Evolutionary conservation across 768 basidiomycete species (phyloP).

Genomic region (Termitomyces sp.): DNA sequence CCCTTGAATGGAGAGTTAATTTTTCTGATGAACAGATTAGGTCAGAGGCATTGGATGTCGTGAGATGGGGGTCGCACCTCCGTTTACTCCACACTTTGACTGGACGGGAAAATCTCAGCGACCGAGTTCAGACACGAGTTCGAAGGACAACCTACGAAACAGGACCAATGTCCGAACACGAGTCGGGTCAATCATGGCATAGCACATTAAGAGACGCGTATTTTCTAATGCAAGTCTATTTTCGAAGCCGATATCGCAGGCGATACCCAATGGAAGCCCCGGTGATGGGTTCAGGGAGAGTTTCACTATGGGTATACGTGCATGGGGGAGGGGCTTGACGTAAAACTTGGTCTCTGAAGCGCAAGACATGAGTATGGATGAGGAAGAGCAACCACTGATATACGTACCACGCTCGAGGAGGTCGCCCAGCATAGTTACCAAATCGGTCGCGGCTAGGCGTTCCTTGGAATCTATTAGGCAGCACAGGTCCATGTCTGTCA

Average conservation of each 20-base stretch:
- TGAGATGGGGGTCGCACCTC: conserved; percentile 38
- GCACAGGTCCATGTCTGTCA: conserved; percentile 94
- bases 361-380: neutral
- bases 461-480: conserved; percentile 90
- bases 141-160: conserved; percentile 68
- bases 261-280: conserved; percentile 79
- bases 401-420: conserved; percentile 85
- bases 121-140: conserved; percentile 1
- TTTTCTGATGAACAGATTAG: conserved; percentile 49
- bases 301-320: conserved; percentile 98
- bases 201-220: conserved; percentile 92
- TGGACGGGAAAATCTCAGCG: conserved; percentile 26
- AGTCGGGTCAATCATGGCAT: conserved; percentile 94
- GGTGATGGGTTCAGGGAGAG: conserved; percentile 85
- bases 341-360: conserved; percentile 85
- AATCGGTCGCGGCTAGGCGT: conserved; percentile 75
- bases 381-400: conserved; percentile 1
- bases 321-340: conserved; percentile 94
- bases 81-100: conserved; percentile 99
- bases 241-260: conserved; percentile 98
- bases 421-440: conserved; percentile 92
- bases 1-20: conserved; percentile 99
- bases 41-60: neutral
- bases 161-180: conserved; percentile 91
- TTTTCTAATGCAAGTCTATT: conserved; percentile 97